A percentile compares a stretch with the other conserved stretches of the same genome.
Conservation (phyloP, 1,284 basidiomycete genomes). For the Cryptococcus sp. region DNA sequence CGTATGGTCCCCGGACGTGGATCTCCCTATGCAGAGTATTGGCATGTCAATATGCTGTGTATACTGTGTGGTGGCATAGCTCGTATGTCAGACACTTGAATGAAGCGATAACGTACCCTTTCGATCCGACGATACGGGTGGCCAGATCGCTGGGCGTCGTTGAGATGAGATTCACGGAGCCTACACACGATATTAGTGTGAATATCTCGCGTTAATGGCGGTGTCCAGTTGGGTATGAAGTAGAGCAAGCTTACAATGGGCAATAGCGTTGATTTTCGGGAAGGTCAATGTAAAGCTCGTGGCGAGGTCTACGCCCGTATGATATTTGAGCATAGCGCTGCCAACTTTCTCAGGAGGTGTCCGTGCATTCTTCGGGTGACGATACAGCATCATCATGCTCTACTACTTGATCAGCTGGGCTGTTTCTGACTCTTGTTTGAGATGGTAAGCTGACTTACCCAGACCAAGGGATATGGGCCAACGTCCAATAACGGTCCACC, state of each 20-base stretch:
- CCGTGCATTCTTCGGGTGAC: constrained; percentile 40
- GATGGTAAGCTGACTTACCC: constrained; percentile 21
- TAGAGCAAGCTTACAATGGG: constrained; percentile 25
- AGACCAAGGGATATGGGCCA: constrained; percentile 50
- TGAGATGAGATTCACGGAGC: constrained; percentile 25
- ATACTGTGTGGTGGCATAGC: not conserved
- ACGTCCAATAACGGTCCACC: constrained; percentile 57
- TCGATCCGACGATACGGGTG: constrained; percentile 39
- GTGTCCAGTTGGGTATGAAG: not conserved
- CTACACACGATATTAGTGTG: constrained; percentile 3
- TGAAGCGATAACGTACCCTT: constrained; percentile 27
- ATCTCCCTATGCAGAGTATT: constrained; percentile 23
- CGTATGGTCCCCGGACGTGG: constrained; percentile 22
- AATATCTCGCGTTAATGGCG: not conserved
- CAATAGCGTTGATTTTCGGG: constrained; percentile 44
- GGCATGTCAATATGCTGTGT: not conserved
- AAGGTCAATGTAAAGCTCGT: constrained; percentile 46
- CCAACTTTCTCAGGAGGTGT: constrained; percentile 35
- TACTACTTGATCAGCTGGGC: constrained; percentile 1
- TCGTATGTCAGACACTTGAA: not conserved
- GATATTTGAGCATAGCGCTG: constrained; percentile 41
- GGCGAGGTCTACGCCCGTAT: constrained; percentile 48
- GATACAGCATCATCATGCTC: constrained; percentile 40
- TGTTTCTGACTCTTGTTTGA: not conserved
- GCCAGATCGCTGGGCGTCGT: constrained; percentile 11